Evolutionary conservation across 129 eudicot genomes (phyloP).

Genomic region (Kitagawia praeruptora): DNA sequence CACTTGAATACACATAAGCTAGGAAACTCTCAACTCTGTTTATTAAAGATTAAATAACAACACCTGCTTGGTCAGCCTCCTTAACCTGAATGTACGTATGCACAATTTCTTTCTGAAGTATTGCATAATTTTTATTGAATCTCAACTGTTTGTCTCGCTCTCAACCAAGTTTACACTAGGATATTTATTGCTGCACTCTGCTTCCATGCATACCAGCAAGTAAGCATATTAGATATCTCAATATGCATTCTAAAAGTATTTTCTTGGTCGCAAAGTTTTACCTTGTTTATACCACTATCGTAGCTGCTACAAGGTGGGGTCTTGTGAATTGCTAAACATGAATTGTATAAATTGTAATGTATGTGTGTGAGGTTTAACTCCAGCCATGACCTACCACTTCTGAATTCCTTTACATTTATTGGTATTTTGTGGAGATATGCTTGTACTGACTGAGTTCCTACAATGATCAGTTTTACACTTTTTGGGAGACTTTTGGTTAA

Average conservation of each 20-base stretch:
- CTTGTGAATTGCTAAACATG: not conserved
- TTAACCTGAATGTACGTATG: no score
- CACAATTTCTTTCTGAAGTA: no score
- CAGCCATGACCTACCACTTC: not conserved
- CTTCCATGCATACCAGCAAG: slow-evolving; percentile 99
- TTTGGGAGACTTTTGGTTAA: not conserved
- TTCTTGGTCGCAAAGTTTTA: not conserved
- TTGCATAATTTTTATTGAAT: no score
- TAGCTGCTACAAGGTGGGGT: not conserved
- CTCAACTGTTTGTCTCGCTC: no score
- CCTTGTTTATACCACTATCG: not conserved
- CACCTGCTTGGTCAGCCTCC: no score
- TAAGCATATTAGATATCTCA: slow-evolving; percentile 15
- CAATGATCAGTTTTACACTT: not conserved
- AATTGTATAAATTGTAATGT: not conserved
- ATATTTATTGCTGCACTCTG: slow-evolving; percentile 89
- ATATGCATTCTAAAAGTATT: not conserved
- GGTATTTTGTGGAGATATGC: not conserved
- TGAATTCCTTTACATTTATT: not conserved
- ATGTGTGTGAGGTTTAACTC: not conserved
- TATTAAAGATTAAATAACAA: no score
- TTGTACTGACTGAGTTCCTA: not conserved
- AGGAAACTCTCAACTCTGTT: no score
- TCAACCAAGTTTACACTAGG: slow-evolving; percentile 64
- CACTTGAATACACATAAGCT: no score